Conservation (phyloP, 2,329 filamentous ascomycete genomes). For the Fusarium abutilonis region DNA sequence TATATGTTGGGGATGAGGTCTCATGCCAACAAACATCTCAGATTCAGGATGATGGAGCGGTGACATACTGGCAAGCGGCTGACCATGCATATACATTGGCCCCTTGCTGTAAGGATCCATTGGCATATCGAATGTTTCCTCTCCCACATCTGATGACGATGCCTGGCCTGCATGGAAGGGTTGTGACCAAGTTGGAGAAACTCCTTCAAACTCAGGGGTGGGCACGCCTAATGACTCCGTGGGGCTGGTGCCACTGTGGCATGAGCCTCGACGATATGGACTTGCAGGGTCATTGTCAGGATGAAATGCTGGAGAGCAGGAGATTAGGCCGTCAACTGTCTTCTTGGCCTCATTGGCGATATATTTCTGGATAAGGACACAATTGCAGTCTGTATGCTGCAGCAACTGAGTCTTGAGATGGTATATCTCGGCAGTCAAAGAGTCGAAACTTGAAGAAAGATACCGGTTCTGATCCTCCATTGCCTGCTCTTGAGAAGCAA, state of each 20-base stretch:
- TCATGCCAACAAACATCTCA: conserved; percentile 29
- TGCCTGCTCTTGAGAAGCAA: conserved; percentile 44
- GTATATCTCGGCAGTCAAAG: conserved; percentile 45
- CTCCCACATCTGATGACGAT: conserved; percentile 33
- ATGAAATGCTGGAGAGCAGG: conserved; percentile 31
- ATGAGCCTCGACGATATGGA: conserved; percentile 38
- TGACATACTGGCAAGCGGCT: conserved; percentile 14
- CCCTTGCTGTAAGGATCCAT: conserved; percentile 32
- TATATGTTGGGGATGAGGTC: conserved; percentile 19
- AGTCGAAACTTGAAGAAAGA: conserved; percentile 43
- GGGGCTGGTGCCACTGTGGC: conserved; percentile 40
- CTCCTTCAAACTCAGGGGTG: conserved; percentile 38
- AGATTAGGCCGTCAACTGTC: conserved; percentile 41
- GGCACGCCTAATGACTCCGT: conserved; percentile 41
- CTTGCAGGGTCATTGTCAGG: conserved; percentile 22
- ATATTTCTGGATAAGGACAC: conserved; percentile 47
- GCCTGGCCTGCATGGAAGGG: conserved; percentile 35
- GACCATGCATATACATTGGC: conserved; percentile 24
- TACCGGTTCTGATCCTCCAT: conserved; percentile 48
- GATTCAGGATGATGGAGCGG: conserved; percentile 17
- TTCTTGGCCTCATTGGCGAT: conserved; percentile 47
- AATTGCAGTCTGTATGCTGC: conserved; percentile 47
- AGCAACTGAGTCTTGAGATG: conserved; percentile 47
- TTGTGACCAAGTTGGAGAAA: conserved; percentile 37
- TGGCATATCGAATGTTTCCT: conserved; percentile 40